phyloP scores from a whole-genome alignment of 306 rosid genomes.

The Inga leiocalycina region DNA sequence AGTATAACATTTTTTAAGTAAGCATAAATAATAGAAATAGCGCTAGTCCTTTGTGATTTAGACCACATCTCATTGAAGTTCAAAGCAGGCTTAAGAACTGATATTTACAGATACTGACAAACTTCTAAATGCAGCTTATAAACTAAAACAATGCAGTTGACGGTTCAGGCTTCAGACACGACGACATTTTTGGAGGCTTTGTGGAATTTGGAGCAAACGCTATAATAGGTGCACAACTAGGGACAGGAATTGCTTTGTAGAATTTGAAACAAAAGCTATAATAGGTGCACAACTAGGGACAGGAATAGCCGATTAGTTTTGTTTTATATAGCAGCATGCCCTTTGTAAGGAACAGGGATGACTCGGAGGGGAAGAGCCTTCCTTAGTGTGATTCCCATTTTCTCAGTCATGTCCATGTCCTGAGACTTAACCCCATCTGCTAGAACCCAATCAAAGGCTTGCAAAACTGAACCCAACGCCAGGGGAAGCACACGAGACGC shows the following conservation, averaged over 20 bases:
- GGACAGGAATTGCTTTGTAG: background rate
- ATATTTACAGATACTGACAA: background rate
- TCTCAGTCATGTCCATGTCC: constrained; percentile 85
- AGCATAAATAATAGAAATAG: background rate
- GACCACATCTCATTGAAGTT: background rate
- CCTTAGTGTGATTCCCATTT: constrained; percentile 75
- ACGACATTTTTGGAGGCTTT: background rate
- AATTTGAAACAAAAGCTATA: background rate
- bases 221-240: background rate
- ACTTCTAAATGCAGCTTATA: background rate
- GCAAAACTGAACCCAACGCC: constrained; percentile 72
- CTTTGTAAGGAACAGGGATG: background rate
- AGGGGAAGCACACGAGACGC: constrained; percentile 76
- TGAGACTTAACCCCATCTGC: constrained; percentile 57
- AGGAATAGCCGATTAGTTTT: background rate
- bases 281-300: background rate
- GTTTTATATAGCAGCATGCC: background rate
- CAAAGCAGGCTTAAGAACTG: background rate
- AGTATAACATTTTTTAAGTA: background rate
- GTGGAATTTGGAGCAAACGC: background rate
- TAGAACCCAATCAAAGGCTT: constrained; percentile 73
- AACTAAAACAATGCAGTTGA: background rate
- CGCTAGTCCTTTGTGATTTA: background rate
- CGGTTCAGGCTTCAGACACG: background rate
- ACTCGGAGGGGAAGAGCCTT: constrained; percentile 41